Conservation (phyloP, 495 filamentous ascomycete species). For the Darksidea phi region DNA sequence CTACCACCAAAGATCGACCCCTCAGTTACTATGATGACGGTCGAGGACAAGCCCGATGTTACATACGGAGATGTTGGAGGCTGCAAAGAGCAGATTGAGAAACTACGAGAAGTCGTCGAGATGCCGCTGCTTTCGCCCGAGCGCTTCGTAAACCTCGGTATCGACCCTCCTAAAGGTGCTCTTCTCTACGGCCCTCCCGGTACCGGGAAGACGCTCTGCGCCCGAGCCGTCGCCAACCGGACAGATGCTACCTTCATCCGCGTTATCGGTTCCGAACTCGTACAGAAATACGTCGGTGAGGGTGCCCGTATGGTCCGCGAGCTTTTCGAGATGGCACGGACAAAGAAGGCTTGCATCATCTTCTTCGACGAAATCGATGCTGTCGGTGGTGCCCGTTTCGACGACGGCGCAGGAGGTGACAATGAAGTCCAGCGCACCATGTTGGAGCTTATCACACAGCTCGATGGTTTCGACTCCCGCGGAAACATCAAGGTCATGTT, state of each 20-base stretch:
- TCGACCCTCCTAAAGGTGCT: constrained; percentile 97
- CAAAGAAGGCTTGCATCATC: constrained; percentile 99
- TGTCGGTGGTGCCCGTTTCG: constrained; percentile 95
- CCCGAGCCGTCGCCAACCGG: constrained; percentile 92
- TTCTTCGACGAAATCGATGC: constrained; percentile 99
- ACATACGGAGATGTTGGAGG: constrained; percentile 98
- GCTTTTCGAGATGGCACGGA: constrained; percentile 98
- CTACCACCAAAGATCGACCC: constrained; percentile 99
- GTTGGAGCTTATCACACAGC: constrained; percentile 96
- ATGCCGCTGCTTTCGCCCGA: constrained; percentile 96
- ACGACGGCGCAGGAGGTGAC: constrained; percentile 95
- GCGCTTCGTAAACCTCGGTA: constrained; percentile 94
- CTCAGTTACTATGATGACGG: constrained; percentile 99
- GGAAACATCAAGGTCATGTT: constrained; percentile 99
- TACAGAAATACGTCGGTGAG: constrained; percentile 98
- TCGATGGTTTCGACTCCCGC: constrained; percentile 94
- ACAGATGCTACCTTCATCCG: constrained; percentile 98
- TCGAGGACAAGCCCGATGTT: constrained; percentile 98
- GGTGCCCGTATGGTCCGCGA: constrained; percentile 97
- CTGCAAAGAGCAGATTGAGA: constrained; percentile 99
- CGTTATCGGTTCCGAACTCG: constrained; percentile 94
- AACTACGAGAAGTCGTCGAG: constrained; percentile 96
- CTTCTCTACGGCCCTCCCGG: constrained; percentile 95
- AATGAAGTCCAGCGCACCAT: constrained; percentile 99
- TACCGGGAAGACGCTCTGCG: constrained; percentile 97